These are phyloP conservation scores for Penicillium brevicompactum DNA, from an alignment of 2,329 filamentous ascomycete species.

Conservation along the genomic window DNA sequence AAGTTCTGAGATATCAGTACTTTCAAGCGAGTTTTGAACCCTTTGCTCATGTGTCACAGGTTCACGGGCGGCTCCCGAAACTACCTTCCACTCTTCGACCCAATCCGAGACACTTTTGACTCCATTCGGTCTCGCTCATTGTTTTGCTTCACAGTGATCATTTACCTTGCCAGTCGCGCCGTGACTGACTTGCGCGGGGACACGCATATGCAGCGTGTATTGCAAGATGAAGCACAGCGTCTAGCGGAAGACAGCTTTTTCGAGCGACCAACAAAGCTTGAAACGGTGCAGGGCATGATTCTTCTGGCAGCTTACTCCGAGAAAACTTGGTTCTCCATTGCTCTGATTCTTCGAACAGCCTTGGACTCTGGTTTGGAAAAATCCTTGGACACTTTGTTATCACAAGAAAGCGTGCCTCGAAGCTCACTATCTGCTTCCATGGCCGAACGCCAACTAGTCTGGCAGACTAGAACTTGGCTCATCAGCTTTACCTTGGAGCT, in stretches of 20 bases:
- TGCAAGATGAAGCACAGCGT: conserved; percentile 39
- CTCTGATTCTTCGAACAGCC: conserved; percentile 38
- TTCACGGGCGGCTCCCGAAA: conserved; percentile 38
- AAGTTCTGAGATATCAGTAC: no score
- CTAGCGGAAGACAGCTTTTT: conserved; percentile 41
- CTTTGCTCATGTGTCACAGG: conserved; percentile 13
- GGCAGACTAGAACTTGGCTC: conserved; percentile 39
- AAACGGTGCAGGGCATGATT: conserved; percentile 41
- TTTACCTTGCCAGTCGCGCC: conserved; percentile 38
- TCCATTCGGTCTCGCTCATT: conserved; percentile 38
- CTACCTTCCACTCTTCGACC: conserved; percentile 37
- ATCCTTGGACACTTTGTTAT: conserved; percentile 34
- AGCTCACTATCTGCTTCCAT: conserved; percentile 37
- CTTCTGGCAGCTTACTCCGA: conserved; percentile 39
- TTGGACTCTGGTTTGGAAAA: conserved; percentile 39
- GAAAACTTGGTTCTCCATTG: conserved; percentile 41
- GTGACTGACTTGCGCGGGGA: conserved; percentile 35
- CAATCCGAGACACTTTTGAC: conserved; percentile 40
- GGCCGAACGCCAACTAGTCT: conserved; percentile 37
- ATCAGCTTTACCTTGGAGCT: conserved; percentile 38
- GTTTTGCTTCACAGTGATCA: conserved; percentile 40
- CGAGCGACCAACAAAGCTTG: conserved; percentile 38
- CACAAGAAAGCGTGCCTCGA: conserved; percentile 33
- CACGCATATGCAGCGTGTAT: conserved; percentile 36
- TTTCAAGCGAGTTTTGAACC: neutral